Evolutionary conservation across 2,329 filamentous ascomycete species (phyloP), one percentile per base, ranked within the genome.

Genomic region (Ascochyta lentis): DNA sequence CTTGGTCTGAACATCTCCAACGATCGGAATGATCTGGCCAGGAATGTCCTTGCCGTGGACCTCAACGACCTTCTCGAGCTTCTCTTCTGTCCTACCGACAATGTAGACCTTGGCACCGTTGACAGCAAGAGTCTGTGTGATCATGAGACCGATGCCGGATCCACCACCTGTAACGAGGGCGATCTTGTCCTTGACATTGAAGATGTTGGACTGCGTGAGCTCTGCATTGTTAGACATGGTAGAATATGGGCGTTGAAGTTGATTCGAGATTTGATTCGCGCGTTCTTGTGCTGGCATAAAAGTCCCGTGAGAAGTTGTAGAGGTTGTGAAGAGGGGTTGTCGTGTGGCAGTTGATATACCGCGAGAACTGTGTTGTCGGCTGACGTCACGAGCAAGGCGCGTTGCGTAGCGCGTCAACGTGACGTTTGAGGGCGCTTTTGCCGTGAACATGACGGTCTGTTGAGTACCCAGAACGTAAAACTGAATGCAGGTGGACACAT

Each of bases 41-140:
- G 74, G 52, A 48, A 80, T 78, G 44, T 74, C 73, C 59, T 81
- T 76, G 46, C 75, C 73, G 60, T 80, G 77, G 13, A 68, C 72
- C 58, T 79, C 72, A 10, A 70, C 78, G 6, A 81, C 79, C n/a
- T 68, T 74, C 15, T 81, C 76, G 6, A 81, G 76, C 70, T 81
- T 81, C 57, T 81, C 79, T 50, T 77, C 66, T 9, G 77, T 80
- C 22, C 79, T 75, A 37, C 80, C 79, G 19, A 77, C 74, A 59
- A 81, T 80, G 66, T 82, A 81, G 23, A 81, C 79, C 64, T 81
- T 81, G 3, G 72, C 73, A 9, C 76, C 75, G 52, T 81, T 81
- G 41, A 80, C 78, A 10, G 79, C 76, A 37, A 81, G 76, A 1
- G 78, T 76, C 61, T 81, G 79, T 16, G 75, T 76, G 37, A 75